Base-by-base conservation (phyloP, 148 eudicot species). In the Rhododendron molle region DNA sequence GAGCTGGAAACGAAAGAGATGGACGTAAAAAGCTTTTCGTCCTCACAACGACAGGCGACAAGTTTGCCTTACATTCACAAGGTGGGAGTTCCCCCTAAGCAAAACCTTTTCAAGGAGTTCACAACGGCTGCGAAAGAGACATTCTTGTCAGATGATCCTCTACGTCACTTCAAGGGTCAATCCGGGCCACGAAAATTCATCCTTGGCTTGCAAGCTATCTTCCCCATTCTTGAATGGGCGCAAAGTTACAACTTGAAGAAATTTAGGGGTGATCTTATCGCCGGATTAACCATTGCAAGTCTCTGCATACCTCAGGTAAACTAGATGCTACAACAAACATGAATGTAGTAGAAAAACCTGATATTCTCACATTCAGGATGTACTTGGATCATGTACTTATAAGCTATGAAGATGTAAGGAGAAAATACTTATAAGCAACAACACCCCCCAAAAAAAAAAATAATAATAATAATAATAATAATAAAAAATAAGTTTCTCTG, bases 281-380 rank as follows among this genome's bases (percentile, higher is more conserved):
- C 98, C 50, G 98, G 98, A 32, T 86, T 93, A 38, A 94, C 98
- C 28, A 94, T 94, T 90, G 98, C 98, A 23, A 94, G 96, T 81
- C 91, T 94, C 30, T 93, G 96, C 81, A 93, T 94, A 47, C 97
- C 97, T 87, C 97, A 94, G 94, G 97, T 93, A 89, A 15, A 20
- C 38, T 73, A 15, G 38, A 60, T 12, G 23, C 40, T 58, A 32
- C 21, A 14, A 86, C 38, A 74, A 34, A 12, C 62, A 49, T 77
- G 14, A 34, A 12, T 13, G 10, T 60, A 7, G n/a, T 20, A 43
- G 3, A 14, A 30, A 47, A 44, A 7, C 9, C 23, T 1, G 20
- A 15, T 40, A n/a, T 47, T 78, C 23, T 36, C 21, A 74, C 78
- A 72, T 74, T 16, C 44, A 74, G 28, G 69, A 65, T 65, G 72